Evolutionary conservation across 169 alveolate species (phyloP).

Genomic region (Neospora caninum): DNA sequence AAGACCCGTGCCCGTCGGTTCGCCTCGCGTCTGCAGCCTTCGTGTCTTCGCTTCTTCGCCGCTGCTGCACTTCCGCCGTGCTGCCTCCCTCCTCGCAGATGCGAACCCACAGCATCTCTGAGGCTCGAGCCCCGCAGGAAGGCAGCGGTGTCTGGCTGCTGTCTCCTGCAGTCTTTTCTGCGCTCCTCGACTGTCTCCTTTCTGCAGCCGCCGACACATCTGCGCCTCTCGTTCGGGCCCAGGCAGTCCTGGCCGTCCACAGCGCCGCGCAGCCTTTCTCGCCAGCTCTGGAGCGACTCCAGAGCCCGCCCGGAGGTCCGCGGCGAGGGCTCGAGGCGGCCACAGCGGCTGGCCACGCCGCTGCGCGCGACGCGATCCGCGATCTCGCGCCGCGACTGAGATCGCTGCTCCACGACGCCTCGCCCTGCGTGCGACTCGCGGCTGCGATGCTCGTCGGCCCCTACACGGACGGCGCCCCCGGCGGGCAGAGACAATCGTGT

Average conservation of each 20-base stretch:
- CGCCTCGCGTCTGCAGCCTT: constrained; percentile 34
- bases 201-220: constrained; percentile 31
- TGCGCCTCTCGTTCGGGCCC: constrained; percentile 10
- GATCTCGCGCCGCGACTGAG: neutral
- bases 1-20: constrained; percentile 52
- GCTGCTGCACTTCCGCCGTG: constrained; percentile 25
- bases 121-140: neutral
- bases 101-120: neutral
- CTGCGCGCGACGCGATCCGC: neutral
- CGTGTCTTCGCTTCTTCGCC: constrained; percentile 35
- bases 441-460: neutral
- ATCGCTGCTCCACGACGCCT: neutral
- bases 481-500: no score
- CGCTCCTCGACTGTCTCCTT: constrained; percentile 4
- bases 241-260: neutral
- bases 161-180: constrained; percentile 7
- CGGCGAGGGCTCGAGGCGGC: neutral
- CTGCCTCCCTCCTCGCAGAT: neutral
- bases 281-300: neutral
- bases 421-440: neutral
- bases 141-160: neutral
- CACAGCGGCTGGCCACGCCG: neutral
- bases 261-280: neutral
- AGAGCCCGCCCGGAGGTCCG: no score
- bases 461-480: no score